Evolutionary conservation across 306 rosid genomes (phyloP), one percentile per base, ranked within the genome.

Genomic region (Dicorynia guianensis): DNA sequence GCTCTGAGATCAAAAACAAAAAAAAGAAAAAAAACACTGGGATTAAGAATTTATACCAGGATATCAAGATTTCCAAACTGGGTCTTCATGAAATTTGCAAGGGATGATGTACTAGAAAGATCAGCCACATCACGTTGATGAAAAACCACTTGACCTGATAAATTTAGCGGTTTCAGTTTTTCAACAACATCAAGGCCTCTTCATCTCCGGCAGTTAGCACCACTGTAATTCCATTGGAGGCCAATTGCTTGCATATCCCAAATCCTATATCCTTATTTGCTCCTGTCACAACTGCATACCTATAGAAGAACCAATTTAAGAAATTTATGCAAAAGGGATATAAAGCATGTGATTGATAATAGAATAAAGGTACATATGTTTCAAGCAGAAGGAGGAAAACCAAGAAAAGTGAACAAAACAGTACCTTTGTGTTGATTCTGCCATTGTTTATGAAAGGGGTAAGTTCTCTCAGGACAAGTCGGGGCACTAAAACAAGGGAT

Each of bases 81-180:
- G 33, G 48, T 56, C 33, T 2, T 14, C 57, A 79, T 59, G 76
- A 79, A 83, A 52, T 75, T 63, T 34, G 63, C 73, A 19, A 83
- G 38, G 5, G 76, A 70, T 15, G 1, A 13, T 3, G 71, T 71
- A 63, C 84, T 66, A 15, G 63, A 67, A 36, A 34, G 47, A 15
- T 83, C 72, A 7, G 76, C 39, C 33, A 81, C 70, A 81, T 81
- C 85, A 64, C 70, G 85, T 58, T 76, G 85, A 64, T 76, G 81
- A 55, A 81, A 81, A 64, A 81, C 2, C 19, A 76, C 63, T n/a
- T 14, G 73, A 12, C 59, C 69, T 50, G 67, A 8, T 0, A 63
- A 52, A 69, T 48, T 68, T 69, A 75, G 72, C 3, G 63, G 19
- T 25, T 63, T 46, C 3, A 80, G 61, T 63, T 81, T 81, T 5